A percentile compares a stretch with the other conserved stretches of the same genome.
These are phyloP conservation scores for Chrysoporthe deuterocubensis DNA, from an alignment of 2,329 filamentous ascomycete genomes.

Conservation along the genomic window DNA sequence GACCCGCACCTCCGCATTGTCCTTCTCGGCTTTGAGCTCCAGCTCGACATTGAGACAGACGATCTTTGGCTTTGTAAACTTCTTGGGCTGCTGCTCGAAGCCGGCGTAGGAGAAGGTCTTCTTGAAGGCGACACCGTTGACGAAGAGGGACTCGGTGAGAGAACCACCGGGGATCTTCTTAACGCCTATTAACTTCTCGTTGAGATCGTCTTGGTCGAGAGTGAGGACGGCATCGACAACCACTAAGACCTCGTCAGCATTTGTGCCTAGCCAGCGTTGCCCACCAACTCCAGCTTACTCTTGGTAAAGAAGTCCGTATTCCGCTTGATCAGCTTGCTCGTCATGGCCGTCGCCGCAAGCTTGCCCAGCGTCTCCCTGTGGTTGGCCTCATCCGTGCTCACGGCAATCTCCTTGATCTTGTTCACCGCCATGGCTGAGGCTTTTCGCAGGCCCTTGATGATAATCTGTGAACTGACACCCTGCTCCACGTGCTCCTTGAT, in stretches of 20 bases:
- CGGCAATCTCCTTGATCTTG: constrained; percentile 97
- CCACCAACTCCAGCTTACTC: constrained; percentile 60
- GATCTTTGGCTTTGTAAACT: constrained; percentile 92
- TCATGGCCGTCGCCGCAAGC: constrained; percentile 95
- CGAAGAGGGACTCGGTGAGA: constrained; percentile 92
- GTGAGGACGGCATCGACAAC: constrained; percentile 96
- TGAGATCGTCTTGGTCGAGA: constrained; percentile 93
- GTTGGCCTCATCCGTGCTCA: constrained; percentile 81
- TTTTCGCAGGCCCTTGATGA: constrained; percentile 93
- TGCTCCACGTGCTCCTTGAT: constrained; percentile 95
- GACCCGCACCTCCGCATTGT: constrained; percentile 97
- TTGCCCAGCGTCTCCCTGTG: constrained; percentile 87
- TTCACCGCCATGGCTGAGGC: constrained; percentile 91
- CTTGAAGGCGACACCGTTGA: constrained; percentile 98
- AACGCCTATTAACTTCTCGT: constrained; percentile 96
- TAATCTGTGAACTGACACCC: constrained; percentile 94
- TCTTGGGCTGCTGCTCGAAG: constrained; percentile 98
- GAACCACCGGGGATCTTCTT: constrained; percentile 98
- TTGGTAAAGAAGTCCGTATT: constrained; percentile 98
- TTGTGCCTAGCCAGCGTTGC: not conserved
- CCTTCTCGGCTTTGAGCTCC: constrained; percentile 98
- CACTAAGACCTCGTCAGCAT: constrained; percentile 61
- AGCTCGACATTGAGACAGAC: constrained; percentile 97
- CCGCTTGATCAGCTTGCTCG: constrained; percentile 97
- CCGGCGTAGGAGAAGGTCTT: constrained; percentile 99